These are phyloP conservation scores for Aureobasidium sp. DNA, from an alignment of 2,329 filamentous ascomycete genomes.

Conservation along the genomic window DNA sequence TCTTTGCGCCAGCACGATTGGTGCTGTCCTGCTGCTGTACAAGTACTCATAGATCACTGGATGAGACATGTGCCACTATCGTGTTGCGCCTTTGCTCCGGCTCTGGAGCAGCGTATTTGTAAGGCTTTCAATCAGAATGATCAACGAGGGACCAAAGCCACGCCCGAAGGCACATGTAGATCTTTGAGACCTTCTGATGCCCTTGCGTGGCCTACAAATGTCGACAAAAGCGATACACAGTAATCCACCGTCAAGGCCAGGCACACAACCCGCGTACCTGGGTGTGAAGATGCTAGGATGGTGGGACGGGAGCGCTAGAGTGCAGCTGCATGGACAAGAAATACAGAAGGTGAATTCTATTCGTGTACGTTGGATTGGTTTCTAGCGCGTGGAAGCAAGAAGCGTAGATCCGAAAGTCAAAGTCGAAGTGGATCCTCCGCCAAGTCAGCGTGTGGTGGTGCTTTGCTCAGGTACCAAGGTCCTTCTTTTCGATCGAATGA, in stretches of 20 bases:
- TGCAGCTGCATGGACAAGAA: slow-evolving; percentile 2
- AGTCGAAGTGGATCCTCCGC: neutral
- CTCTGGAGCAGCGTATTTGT: no score
- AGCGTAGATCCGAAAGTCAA: slow-evolving; percentile 6
- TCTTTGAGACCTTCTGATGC: no score
- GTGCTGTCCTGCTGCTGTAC: neutral
- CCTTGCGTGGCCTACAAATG: no score
- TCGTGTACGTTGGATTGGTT: neutral
- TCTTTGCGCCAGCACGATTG: neutral
- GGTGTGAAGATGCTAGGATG: neutral
- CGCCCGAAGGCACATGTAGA: no score
- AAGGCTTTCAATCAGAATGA: slow-evolving; percentile 1
- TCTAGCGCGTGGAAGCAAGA: no score
- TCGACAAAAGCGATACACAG: no score
- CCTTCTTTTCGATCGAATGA: no score
- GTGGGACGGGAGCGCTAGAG: neutral
- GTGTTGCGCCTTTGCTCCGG: neutral
- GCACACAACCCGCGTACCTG: neutral
- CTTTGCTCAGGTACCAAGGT: neutral
- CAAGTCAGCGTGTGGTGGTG: neutral
- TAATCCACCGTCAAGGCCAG: slow-evolving; percentile 10
- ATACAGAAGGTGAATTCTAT: neutral
- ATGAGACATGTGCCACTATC: neutral
- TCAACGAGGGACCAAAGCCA: no score
- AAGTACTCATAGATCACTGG: no score